Conservation (phyloP, 805 yeast species). For the Suhomyces canberraensis region DNA sequence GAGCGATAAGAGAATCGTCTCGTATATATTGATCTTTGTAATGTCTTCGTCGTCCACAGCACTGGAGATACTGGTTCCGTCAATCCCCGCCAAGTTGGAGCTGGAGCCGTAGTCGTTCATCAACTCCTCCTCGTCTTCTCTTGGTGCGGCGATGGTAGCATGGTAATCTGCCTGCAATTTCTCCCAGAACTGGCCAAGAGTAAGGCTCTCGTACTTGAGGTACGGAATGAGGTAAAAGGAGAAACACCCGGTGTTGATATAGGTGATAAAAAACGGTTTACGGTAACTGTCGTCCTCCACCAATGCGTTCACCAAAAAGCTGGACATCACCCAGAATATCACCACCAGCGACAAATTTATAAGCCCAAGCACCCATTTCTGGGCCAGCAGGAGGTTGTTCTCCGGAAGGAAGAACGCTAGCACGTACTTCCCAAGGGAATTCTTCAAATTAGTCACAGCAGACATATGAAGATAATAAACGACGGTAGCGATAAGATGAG, state of each 20-base stretch:
- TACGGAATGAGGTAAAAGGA: conserved; percentile 71
- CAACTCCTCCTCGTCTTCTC: conserved; percentile 24
- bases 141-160: conserved; percentile 6
- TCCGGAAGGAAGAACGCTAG: conserved; percentile 20
- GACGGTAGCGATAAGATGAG: conserved; percentile 4
- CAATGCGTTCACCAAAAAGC: conserved; percentile 76
- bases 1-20: conserved; percentile 71
- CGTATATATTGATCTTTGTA: conserved; percentile 41
- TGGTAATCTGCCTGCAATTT: conserved; percentile 23
- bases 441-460: conserved; percentile 1
- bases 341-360: conserved; percentile 72
- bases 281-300: conserved; percentile 68
- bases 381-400: conserved; percentile 24
- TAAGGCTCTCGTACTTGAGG: conserved; percentile 26
- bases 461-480: not conserved
- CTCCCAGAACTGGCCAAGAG: conserved; percentile 20
- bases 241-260: conserved; percentile 85
- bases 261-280: conserved; percentile 91
- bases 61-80: conserved; percentile 3
- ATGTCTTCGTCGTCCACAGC: conserved; percentile 7
- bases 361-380: conserved; percentile 76
- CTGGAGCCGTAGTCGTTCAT: conserved; percentile 21
- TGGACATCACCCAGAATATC: conserved; percentile 85
- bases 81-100: conserved; percentile 15
- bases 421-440: conserved; percentile 5